Evolutionary conservation across 306 rosid species (phyloP), one percentile per base, ranked within the genome.

Genomic region (Corylus americana): DNA sequence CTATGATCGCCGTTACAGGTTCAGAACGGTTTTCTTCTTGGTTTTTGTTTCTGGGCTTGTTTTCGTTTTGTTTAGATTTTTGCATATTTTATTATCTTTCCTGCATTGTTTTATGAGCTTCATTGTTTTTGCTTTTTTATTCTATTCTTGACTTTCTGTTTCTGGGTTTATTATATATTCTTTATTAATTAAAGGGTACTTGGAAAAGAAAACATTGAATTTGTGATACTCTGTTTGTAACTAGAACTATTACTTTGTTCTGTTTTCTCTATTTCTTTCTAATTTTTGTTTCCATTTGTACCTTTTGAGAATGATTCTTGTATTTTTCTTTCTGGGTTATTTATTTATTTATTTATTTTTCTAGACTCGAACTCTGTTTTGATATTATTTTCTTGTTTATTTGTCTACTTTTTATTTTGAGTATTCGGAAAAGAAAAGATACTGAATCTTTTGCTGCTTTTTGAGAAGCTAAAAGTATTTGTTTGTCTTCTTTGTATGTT

Each of bases 1-100:
- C 1, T 93, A 90, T 62, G 96, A 93, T 48, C 96, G 76, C 74
- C 98, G 86, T 1, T 93, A 96, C 91, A 91, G 99, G 99, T 87
- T 61, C n/a, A 66, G 11, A 42, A 44, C 11, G 1, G 25, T 22
- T 31, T 3, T 3, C 2, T 53, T 67, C 58, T 49, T 51, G 0
- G 58, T 45, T 58, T 55, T 18, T 20, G 25, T 1, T 4, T 16
- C 10, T 17, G 7, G 7, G 3, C 17, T 51, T 6, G n/a, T 45
- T 57, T 42, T 61, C 17, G 17, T 55, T 27, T 35, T 39, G 8
- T 12, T 63, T 54, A 0, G 10, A 12, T 22, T 17, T 70, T 13
- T 5, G 10, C 3, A 20, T 49, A n/a, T 16, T 4, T 22, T 57
- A 1, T 74, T 13, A 27, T 35, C 61, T 62, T 68, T 45, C 11